A percentile compares a stretch with the other conserved stretches of the same genome.
These are phyloP conservation scores for Pseudoturritis turrita DNA, from an alignment of 345 rosid genomes.

Conservation along the genomic window DNA sequence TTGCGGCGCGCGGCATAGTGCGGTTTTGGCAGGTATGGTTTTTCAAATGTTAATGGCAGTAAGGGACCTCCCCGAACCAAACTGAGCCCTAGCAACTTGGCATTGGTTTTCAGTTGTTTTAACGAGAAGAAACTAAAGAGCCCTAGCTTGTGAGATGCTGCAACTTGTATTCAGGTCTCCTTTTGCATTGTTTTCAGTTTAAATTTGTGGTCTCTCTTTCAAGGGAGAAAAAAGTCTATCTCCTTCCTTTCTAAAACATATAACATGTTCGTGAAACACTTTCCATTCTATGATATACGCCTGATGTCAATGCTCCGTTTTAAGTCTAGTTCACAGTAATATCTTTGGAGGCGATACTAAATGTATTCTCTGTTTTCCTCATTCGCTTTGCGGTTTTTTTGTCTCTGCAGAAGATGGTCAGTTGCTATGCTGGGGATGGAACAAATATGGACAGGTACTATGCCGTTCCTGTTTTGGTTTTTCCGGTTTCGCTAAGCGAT, in stretches of 20 bases:
- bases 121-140: slow-evolving; percentile 33
- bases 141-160: slow-evolving; percentile 36
- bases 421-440: slow-evolving; percentile 83
- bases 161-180: slow-evolving; percentile 29
- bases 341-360: not conserved
- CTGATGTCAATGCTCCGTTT: not conserved
- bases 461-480: not conserved
- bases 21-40: slow-evolving; percentile 58
- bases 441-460: slow-evolving; percentile 82
- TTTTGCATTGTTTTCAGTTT: slow-evolving; percentile 23
- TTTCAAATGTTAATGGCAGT: not conserved
- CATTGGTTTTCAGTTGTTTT: slow-evolving; percentile 28
- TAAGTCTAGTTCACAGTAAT: not conserved
- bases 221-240: not conserved
- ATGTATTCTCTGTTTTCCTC: not conserved
- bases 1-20: slow-evolving; percentile 83
- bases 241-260: not conserved
- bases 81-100: slow-evolving; percentile 23
- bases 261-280: not conserved
- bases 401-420: slow-evolving; percentile 51
- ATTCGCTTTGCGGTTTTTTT: not conserved
- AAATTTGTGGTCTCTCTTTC: slow-evolving; percentile 9
- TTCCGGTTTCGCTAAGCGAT: not conserved
- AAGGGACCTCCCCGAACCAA: slow-evolving; percentile 3
- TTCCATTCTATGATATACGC: not conserved